Conservation (phyloP, 495 filamentous ascomycete species). For the Penicillium samsonianum region DNA sequence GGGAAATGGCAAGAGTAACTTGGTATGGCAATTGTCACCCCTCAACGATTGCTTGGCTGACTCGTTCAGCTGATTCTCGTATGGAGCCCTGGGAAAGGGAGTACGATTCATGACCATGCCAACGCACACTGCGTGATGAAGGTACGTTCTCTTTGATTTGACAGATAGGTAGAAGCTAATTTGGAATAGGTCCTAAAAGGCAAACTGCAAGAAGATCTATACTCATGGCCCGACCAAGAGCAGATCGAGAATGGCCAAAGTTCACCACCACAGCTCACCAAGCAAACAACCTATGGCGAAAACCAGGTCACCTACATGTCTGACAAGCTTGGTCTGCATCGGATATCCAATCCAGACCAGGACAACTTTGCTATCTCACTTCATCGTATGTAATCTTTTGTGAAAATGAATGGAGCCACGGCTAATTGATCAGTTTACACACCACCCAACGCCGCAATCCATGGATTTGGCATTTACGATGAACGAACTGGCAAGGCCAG, state of each 20-base stretch:
- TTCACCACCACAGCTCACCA: constrained; percentile 46
- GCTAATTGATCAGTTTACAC: constrained; percentile 67
- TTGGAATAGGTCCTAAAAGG: constrained; percentile 66
- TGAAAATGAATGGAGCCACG: not conserved
- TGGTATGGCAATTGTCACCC: constrained; percentile 55
- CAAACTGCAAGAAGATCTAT: constrained; percentile 74
- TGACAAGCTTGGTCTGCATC: constrained; percentile 80
- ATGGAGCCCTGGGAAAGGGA: constrained; percentile 88
- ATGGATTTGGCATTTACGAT: constrained; percentile 74
- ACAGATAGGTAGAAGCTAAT: not conserved
- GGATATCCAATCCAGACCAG: constrained; percentile 71
- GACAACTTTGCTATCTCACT: constrained; percentile 79
- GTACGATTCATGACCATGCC: constrained; percentile 85
- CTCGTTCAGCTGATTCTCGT: constrained; percentile 71
- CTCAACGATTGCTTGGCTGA: not conserved
- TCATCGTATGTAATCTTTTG: constrained; percentile 60
- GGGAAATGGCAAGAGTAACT: constrained; percentile 87
- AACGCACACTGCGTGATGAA: constrained; percentile 77
- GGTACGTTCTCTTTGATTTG: constrained; percentile 28
- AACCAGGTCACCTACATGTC: constrained; percentile 83
- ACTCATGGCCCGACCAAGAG: constrained; percentile 66
- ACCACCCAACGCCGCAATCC: constrained; percentile 78
- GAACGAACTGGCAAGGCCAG: constrained; percentile 68
- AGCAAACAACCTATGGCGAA: constrained; percentile 50
- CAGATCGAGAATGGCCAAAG: constrained; percentile 47